Evolutionary conservation across 257 asterid genomes (phyloP).

Genomic region (Misopates orontium): DNA sequence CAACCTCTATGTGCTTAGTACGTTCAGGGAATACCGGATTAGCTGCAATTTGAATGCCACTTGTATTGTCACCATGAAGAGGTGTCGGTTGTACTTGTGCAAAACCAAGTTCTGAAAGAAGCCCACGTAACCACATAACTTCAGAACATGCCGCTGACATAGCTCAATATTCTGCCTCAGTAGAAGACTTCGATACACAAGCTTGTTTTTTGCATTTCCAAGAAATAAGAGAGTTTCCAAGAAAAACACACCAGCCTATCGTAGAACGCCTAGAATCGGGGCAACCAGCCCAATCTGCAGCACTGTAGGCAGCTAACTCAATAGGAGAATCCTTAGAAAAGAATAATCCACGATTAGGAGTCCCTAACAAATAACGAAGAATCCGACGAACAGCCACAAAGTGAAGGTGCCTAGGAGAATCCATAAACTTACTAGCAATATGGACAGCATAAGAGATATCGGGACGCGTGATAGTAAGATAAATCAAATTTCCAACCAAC

Average conservation of each 20-base stretch:
- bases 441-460: too few species aligned
- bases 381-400: slow-evolving; percentile 2
- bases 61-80: slow-evolving; percentile 12
- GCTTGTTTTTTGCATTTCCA: slow-evolving; percentile 12
- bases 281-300: not conserved
- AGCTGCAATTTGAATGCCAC: too few species aligned
- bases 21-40: too few species aligned
- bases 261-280: not conserved
- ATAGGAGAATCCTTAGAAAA: not conserved
- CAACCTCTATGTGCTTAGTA: too few species aligned
- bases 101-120: slow-evolving; percentile 7
- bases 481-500: not conserved
- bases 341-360: slow-evolving; percentile 2
- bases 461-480: slow-evolving; percentile 7
- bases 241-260: slow-evolving; percentile 14
- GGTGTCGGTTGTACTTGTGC: not conserved
- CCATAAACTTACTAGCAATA: not conserved
- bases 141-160: slow-evolving; percentile 12
- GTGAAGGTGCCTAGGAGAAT: not conserved
- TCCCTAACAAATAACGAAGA: not conserved
- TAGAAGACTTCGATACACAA: slow-evolving; percentile 10
- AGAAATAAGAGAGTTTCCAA: not conserved
- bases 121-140: not conserved
- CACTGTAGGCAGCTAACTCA: not conserved
- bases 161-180: not conserved